Evolutionary conservation across 2,329 filamentous ascomycete species (phyloP), one percentile per base, ranked within the genome.

Genomic region (Pseudodiploospora longispora): DNA sequence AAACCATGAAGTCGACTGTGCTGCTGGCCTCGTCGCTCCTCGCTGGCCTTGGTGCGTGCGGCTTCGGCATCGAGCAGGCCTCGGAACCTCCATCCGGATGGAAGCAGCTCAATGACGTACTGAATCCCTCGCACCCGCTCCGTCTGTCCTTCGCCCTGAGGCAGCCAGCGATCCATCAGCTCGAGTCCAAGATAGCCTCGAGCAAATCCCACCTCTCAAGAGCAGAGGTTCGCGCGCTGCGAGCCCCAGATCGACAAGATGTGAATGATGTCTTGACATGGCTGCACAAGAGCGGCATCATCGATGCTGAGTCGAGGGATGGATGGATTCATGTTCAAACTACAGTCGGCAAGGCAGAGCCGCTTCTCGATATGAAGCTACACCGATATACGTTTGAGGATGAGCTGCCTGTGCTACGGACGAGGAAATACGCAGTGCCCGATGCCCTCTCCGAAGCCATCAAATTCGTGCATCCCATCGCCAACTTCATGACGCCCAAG

Each of bases 401-500:
- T 32, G 54, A 60, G 35, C 47, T 52, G 4, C 58, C 65, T 1
- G 62, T 72, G 3, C 57, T 75, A 3, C 65, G 73, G 9, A 65
- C 72, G 4, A 63, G 55, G 8, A 58, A 66, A 12, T 75, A 76
- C 50, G 62, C 61, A 2, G 56, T 75, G 2, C 72, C 73, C 0
- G 59, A 59, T 4, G 48, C 55, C 4, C 58, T 76, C 5, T 52
- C 57, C 2, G 51, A 56, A 2, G 54, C 62, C 44, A 62, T 76
- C 42, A 63, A 62, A 42, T 75, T 75, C 47, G 59, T 76, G 29
- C 65, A 72, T 35, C 72, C 73, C 0, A 55, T 75, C 36, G 59
- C 64, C 45, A 70, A 75, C 59, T 76, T 76, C 45, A 69, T 74
- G 65, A 59, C 62, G 3, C 70, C 70, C 2, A 64, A 55, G 40